Evolutionary conservation across 805 yeast species (phyloP).

Genomic region (Saccharomycopsis fodiens): DNA sequence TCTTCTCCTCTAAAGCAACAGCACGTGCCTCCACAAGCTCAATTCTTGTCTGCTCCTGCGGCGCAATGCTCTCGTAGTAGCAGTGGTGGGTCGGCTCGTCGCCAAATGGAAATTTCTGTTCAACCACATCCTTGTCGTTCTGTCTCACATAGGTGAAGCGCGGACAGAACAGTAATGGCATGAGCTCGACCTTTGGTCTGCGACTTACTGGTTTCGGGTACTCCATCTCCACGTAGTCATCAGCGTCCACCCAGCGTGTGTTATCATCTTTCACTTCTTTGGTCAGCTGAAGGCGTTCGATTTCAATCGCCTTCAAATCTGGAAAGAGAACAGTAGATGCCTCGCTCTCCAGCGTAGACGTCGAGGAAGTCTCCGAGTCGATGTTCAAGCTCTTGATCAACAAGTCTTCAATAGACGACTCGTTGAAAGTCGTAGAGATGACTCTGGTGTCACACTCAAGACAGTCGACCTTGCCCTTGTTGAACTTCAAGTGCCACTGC

Average conservation of each 20-base stretch:
- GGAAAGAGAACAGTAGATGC: slow-evolving; percentile 5
- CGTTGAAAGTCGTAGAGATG: slow-evolving; percentile 56
- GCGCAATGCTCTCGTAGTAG: slow-evolving; percentile 42
- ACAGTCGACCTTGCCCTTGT: slow-evolving; percentile 64
- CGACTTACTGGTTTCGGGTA: slow-evolving; percentile 33
- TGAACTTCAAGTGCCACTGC: slow-evolving; percentile 48
- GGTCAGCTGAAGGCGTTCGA: background rate
- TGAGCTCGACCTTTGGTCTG: slow-evolving; percentile 36
- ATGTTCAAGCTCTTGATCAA: slow-evolving; percentile 30
- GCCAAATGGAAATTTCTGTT: slow-evolving; percentile 51
- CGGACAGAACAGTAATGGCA: slow-evolving; percentile 47
- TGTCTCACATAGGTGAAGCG: slow-evolving; percentile 56
- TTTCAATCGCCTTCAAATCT: slow-evolving; percentile 1
- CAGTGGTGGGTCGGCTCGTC: slow-evolving; percentile 48
- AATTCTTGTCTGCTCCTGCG: slow-evolving; percentile 45
- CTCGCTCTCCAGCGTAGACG: slow-evolving; percentile 19
- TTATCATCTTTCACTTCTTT: slow-evolving; percentile 7
- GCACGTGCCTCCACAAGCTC: slow-evolving; percentile 35
- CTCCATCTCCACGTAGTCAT: slow-evolving; percentile 71
- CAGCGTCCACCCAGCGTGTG: slow-evolving; percentile 59
- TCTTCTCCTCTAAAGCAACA: slow-evolving; percentile 30
- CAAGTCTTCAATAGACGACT: slow-evolving; percentile 39
- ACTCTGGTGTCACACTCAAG: slow-evolving; percentile 62
- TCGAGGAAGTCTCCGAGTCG: slow-evolving; percentile 20
- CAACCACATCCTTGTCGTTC: slow-evolving; percentile 33